phyloP scores from a whole-genome alignment of 2,329 filamentous ascomycete genomes.

The Sporothrix mexicana region DNA sequence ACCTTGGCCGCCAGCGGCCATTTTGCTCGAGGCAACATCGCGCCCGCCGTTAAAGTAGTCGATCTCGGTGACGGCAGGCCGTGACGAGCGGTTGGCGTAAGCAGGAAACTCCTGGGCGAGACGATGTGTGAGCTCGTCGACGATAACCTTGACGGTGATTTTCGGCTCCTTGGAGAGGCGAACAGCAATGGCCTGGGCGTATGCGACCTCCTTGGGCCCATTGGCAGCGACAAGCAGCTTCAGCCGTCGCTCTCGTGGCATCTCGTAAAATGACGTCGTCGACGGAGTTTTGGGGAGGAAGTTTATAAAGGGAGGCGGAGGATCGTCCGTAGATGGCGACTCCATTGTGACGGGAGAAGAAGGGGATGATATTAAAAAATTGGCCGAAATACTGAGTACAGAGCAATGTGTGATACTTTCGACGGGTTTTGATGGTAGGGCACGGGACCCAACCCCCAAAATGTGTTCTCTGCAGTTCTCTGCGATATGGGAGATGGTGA shows the following conservation, averaged over 20 bases:
- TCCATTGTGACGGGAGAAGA: conserved; percentile 30
- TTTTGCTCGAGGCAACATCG: not conserved
- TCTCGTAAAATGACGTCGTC: conserved; percentile 38
- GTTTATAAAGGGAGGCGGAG: conserved; percentile 36
- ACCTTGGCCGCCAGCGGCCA: not conserved
- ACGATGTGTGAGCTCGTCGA: conserved; percentile 68
- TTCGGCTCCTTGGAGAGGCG: conserved; percentile 69
- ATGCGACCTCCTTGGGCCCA: conserved; percentile 68
- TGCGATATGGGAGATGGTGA: conserved; percentile 11
- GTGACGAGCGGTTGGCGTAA: conserved; percentile 60
- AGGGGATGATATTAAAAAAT: too few species aligned
- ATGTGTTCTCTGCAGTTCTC: not conserved
- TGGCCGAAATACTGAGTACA: not conserved
- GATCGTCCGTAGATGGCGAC: conserved; percentile 34
- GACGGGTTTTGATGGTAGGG: not conserved
- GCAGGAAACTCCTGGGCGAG: conserved; percentile 67
- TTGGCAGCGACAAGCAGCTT: conserved; percentile 70
- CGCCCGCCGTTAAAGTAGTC: not conserved
- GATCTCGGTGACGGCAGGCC: conserved; percentile 34
- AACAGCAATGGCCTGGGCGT: conserved; percentile 69
- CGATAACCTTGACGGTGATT: conserved; percentile 66
- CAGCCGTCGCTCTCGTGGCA: conserved; percentile 50
- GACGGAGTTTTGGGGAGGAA: conserved; percentile 38
- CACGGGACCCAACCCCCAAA: not conserved
- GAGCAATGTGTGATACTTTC: not conserved